Conservation (phyloP, 2,329 filamentous ascomycete genomes). For the Zymoseptoria crescenta region DNA sequence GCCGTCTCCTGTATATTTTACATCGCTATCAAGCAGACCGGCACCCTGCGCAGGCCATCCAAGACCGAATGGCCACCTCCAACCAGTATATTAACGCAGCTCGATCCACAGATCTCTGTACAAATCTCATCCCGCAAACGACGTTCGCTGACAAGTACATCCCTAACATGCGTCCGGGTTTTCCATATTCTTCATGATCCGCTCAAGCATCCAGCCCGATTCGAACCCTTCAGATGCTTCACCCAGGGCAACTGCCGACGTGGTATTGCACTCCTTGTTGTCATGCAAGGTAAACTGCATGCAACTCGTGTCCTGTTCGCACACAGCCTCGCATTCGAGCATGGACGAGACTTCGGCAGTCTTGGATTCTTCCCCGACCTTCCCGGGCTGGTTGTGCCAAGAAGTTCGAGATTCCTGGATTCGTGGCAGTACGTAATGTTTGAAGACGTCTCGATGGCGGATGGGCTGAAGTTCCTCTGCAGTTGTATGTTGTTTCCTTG, state of each 20-base stretch:
- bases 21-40: no score
- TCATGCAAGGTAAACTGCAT: constrained; percentile 16
- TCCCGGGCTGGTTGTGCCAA: constrained; percentile 22
- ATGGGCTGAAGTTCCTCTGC: constrained; percentile 5
- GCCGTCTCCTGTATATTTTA: no score
- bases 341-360: constrained; percentile 3
- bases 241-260: constrained; percentile 13
- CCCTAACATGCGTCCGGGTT: neutral
- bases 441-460: constrained; percentile 20
- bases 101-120: no score
- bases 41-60: no score
- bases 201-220: constrained; percentile 20
- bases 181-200: constrained; percentile 6
- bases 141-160: neutral
- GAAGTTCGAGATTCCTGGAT: constrained; percentile 9
- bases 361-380: constrained; percentile 5
- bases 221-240: constrained; percentile 12
- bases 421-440: constrained; percentile 17
- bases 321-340: constrained; percentile 17
- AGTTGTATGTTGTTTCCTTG: constrained; percentile 2
- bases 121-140: no score
- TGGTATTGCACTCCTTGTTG: constrained; percentile 9
- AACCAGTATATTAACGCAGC: no score
- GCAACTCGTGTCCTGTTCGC: constrained; percentile 12
- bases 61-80: no score